Evolutionary conservation across 176 grass and related monocot species (phyloP).

Genomic region (Zea luxurians): DNA sequence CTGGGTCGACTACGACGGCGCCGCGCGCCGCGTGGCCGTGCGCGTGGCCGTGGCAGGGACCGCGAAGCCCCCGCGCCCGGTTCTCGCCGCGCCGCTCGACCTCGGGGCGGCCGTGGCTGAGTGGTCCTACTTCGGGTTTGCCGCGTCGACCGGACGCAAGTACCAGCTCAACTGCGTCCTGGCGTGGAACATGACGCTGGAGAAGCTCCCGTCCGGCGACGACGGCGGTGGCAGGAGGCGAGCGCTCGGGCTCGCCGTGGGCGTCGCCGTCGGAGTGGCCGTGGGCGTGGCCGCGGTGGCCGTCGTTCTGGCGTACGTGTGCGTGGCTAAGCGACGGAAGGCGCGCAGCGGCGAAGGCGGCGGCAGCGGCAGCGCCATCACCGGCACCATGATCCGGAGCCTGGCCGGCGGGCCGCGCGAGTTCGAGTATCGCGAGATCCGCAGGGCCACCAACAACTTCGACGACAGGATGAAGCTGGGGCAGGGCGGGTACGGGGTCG

Average conservation of each 20-base stretch:
- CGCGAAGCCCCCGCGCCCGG: slow-evolving; percentile 29
- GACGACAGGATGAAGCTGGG: slow-evolving; percentile 87
- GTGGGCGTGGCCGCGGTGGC: not conserved
- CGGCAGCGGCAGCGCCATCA: slow-evolving; percentile 43
- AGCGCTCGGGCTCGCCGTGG: slow-evolving; percentile 31
- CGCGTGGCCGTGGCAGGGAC: slow-evolving; percentile 39
- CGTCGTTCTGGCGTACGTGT: slow-evolving; percentile 37
- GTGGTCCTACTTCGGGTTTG: slow-evolving; percentile 74
- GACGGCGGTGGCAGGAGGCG: not conserved
- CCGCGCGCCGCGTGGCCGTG: slow-evolving; percentile 40
- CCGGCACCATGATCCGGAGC: slow-evolving; percentile 54
- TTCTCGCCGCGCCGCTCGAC: slow-evolving; percentile 57
- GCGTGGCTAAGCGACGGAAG: slow-evolving; percentile 37
- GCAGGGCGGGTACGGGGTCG: slow-evolving; percentile 80
- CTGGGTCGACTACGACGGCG: slow-evolving; percentile 86
- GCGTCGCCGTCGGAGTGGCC: not conserved
- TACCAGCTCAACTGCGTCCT: slow-evolving; percentile 97
- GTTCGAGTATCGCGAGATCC: slow-evolving; percentile 75
- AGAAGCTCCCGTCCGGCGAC: slow-evolving; percentile 44
- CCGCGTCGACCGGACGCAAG: slow-evolving; percentile 57
- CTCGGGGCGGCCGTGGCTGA: slow-evolving; percentile 36
- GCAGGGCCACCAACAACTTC: slow-evolving; percentile 82
- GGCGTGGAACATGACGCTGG: slow-evolving; percentile 79
- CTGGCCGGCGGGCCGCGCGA: slow-evolving; percentile 76
- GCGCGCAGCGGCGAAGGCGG: slow-evolving; percentile 19